A percentile compares a stretch with the other conserved stretches of the same genome.
Evolutionary conservation across 2,329 filamentous ascomycete species (phyloP).

Genomic region (Fusarium oligoseptatum): DNA sequence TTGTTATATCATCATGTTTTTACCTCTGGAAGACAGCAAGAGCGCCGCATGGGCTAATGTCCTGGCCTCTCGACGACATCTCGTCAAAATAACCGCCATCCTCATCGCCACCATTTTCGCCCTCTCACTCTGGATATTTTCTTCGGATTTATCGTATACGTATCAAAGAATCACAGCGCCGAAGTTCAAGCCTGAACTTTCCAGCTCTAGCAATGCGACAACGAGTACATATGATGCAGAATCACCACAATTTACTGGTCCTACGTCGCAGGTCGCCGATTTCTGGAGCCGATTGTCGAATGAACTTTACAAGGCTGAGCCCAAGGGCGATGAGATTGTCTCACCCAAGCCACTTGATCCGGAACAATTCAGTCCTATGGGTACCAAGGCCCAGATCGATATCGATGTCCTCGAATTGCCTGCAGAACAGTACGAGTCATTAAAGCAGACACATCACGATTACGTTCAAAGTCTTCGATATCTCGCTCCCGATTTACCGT

Average conservation of each 20-base stretch:
- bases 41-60: slow-evolving; percentile 7
- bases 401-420: slow-evolving; percentile 32
- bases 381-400: slow-evolving; percentile 7
- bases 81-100: slow-evolving; percentile 20
- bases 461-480: slow-evolving; percentile 25
- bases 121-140: slow-evolving; percentile 39
- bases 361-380: slow-evolving; percentile 36
- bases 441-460: slow-evolving; percentile 29
- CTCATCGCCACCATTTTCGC: slow-evolving; percentile 29
- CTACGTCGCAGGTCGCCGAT: slow-evolving; percentile 23
- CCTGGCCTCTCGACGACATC: slow-evolving; percentile 22
- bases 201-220: background rate
- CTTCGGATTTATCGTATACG: slow-evolving; percentile 20
- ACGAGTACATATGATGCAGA: background rate
- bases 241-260: slow-evolving; percentile 23
- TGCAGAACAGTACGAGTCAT: slow-evolving; percentile 19
- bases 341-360: slow-evolving; percentile 22
- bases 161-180: slow-evolving; percentile 27
- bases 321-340: slow-evolving; percentile 23
- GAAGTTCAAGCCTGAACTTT: background rate
- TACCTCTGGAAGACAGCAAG: background rate
- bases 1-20: background rate
- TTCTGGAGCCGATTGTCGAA: slow-evolving; percentile 33
- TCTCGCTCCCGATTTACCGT: slow-evolving; percentile 32
- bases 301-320: slow-evolving; percentile 27